A percentile compares a stretch with the other conserved stretches of the same genome.
Evolutionary conservation across 2,329 filamentous ascomycete genomes (phyloP).

Genomic region (Ceratocystis cubensis): DNA sequence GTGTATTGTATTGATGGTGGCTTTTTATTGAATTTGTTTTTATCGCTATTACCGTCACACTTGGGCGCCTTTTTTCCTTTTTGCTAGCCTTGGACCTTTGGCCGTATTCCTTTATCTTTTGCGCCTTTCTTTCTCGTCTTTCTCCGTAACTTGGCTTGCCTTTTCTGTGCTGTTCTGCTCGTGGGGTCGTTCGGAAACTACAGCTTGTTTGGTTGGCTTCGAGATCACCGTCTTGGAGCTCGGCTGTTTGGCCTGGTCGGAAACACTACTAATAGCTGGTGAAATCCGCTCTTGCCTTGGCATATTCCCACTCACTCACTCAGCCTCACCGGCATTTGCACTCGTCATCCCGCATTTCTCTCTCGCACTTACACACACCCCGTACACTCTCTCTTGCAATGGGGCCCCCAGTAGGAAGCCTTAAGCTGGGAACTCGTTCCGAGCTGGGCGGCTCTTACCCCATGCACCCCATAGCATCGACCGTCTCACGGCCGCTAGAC

Average conservation of each 20-base stretch:
- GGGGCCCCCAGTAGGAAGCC: conserved; percentile 26
- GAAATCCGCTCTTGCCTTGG: too few relatives aligned
- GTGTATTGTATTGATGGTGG: neutral
- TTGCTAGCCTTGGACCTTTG: neutral
- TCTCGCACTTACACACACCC: neutral
- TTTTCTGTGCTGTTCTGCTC: neutral
- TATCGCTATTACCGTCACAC: neutral
- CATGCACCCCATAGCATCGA: conserved; percentile 46
- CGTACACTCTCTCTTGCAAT: conserved; percentile 31
- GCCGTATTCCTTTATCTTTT: neutral
- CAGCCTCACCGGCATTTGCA: neutral
- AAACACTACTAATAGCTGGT: too few relatives aligned
- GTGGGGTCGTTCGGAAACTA: neutral
- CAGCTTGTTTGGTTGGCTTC: neutral
- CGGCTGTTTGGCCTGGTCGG: too few relatives aligned
- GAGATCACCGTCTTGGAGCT: neutral
- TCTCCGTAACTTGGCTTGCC: neutral
- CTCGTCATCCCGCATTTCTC: neutral
- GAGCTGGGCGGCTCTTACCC: conserved; percentile 37
- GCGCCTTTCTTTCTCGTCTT: neutral
- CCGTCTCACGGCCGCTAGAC: conserved; percentile 46
- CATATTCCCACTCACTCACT: too few relatives aligned
- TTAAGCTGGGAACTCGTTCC: conserved; percentile 22
- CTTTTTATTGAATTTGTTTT: conserved; percentile 1
- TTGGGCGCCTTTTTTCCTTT: conserved; percentile 3